A percentile compares a stretch with the other conserved stretches of the same genome.
These are phyloP conservation scores for Drosera spatulata DNA, from an alignment of 179 eudicot species.

Conservation along the genomic window DNA sequence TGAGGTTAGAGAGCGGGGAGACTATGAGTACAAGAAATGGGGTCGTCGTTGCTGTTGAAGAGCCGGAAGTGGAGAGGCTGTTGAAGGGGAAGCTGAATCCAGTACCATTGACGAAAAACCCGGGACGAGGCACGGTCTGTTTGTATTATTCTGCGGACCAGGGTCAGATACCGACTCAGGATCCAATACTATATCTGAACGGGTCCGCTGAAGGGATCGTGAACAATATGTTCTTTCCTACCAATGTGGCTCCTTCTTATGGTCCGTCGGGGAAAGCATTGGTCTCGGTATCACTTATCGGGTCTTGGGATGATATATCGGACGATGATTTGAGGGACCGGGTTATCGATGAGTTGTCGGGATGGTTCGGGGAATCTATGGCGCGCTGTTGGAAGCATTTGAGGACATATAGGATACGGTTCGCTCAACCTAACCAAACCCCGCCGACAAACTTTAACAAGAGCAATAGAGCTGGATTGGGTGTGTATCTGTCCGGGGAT, in stretches of 20 bases:
- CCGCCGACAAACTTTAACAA: conserved; percentile 77
- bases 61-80: conserved; percentile 53
- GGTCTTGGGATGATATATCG: conserved; percentile 32
- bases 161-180: conserved; percentile 32
- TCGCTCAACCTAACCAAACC: conserved; percentile 87
- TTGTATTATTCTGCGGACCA: conserved; percentile 56
- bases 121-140: conserved; percentile 67
- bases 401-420: conserved; percentile 59
- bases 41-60: conserved; percentile 76
- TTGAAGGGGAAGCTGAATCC: conserved; percentile 34
- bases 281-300: conserved; percentile 73
- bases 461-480: conserved; percentile 36
- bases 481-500: conserved; percentile 83
- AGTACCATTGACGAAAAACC: conserved; percentile 15
- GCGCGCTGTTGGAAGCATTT: conserved; percentile 61
- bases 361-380: conserved; percentile 59
- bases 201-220: conserved; percentile 86
- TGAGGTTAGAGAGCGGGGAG: conserved; percentile 54
- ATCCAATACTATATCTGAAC: conserved; percentile 67
- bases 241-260: conserved; percentile 70
- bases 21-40: conserved; percentile 42
- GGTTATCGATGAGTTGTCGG: conserved; percentile 57
- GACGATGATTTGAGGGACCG: conserved; percentile 46
- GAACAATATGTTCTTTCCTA: conserved; percentile 90
- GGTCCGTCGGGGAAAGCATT: conserved; percentile 70